These are phyloP conservation scores for Pythium oligandrum DNA, from an alignment of 352 stramenopile species.

Conservation along the genomic window DNA sequence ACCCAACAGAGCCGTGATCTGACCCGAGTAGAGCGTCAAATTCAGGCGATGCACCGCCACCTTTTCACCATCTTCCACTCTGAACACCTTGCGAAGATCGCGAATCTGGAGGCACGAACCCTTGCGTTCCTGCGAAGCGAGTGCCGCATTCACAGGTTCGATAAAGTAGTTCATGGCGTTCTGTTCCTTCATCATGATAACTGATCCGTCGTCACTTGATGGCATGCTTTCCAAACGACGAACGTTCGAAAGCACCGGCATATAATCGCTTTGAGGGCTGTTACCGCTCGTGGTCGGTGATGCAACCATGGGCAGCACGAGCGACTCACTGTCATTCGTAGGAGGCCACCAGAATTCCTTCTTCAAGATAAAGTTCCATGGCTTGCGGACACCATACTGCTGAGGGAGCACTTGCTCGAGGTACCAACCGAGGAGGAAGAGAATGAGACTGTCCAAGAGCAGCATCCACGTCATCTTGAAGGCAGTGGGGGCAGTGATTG, in stretches of 20 bases:
- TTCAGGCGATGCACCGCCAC: conserved; percentile 66
- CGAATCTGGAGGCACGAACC: conserved; percentile 42
- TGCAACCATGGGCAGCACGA: background rate
- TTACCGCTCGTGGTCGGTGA: too few relatives aligned
- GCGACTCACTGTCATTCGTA: background rate
- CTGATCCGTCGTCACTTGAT: background rate
- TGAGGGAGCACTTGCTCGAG: conserved; percentile 89
- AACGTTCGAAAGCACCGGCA: too few relatives aligned
- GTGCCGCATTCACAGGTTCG: conserved; percentile 37
- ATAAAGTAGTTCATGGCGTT: conserved; percentile 9
- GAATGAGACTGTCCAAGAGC: conserved; percentile 74
- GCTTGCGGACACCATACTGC: conserved; percentile 83
- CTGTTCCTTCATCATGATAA: background rate
- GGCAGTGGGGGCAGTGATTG: conserved; percentile 41
- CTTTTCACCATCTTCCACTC: conserved; percentile 46
- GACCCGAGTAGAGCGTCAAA: conserved; percentile 80
- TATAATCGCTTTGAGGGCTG: too few relatives aligned
- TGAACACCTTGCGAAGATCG: conserved; percentile 53
- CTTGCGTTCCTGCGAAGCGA: conserved; percentile 34
- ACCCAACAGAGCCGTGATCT: conserved; percentile 84
- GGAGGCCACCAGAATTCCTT: conserved; percentile 26
- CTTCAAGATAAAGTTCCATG: conserved; percentile 88
- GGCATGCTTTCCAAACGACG: background rate
- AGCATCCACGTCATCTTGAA: conserved; percentile 56
- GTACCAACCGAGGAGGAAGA: conserved; percentile 85